phyloP scores from a whole-genome alignment of 2,329 filamentous ascomycete species.

The Ophiostoma angusticollis region DNA sequence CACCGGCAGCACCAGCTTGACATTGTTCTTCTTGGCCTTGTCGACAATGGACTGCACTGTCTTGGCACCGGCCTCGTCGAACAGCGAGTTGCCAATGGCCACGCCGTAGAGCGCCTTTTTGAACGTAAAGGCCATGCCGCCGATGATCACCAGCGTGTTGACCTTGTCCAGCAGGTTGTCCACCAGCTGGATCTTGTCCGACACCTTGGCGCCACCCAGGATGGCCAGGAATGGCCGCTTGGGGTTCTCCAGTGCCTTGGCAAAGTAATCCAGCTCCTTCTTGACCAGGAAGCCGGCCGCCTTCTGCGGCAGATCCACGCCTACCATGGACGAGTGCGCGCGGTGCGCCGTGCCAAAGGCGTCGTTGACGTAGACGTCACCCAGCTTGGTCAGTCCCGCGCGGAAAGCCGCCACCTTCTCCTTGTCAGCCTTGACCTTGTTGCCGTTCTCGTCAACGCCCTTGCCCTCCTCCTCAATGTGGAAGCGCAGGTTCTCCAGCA shows the following conservation, averaged over 20 bases:
- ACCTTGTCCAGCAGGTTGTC: constrained; percentile 98
- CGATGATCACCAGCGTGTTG: constrained; percentile 90
- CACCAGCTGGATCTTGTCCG: constrained; percentile 98
- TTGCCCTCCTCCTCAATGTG: constrained; percentile 97
- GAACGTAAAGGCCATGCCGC: constrained; percentile 98
- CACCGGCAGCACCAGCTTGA: constrained; percentile 86
- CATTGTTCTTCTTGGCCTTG: constrained; percentile 93
- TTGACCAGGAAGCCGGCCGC: constrained; percentile 98
- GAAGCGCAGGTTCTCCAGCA: constrained; percentile 97
- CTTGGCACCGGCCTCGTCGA: constrained; percentile 88
- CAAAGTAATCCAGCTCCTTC: constrained; percentile 99
- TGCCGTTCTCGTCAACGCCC: constrained; percentile 83
- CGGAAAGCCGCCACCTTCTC: constrained; percentile 84
- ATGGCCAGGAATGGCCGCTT: constrained; percentile 96
- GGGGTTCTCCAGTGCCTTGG: constrained; percentile 84
- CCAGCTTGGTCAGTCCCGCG: constrained; percentile 85
- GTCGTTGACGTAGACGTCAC: constrained; percentile 96
- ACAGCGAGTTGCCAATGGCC: constrained; percentile 80
- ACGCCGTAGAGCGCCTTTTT: constrained; percentile 95
- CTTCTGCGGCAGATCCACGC: constrained; percentile 89
- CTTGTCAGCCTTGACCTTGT: constrained; percentile 97
- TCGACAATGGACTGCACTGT: constrained; percentile 76
- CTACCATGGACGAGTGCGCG: constrained; percentile 98
- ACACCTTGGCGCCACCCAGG: constrained; percentile 94
- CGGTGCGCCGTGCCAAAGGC: constrained; percentile 97